phyloP scores from a whole-genome alignment of 2,329 filamentous ascomycete species.

The Chrysosporium queenslandicum region DNA sequence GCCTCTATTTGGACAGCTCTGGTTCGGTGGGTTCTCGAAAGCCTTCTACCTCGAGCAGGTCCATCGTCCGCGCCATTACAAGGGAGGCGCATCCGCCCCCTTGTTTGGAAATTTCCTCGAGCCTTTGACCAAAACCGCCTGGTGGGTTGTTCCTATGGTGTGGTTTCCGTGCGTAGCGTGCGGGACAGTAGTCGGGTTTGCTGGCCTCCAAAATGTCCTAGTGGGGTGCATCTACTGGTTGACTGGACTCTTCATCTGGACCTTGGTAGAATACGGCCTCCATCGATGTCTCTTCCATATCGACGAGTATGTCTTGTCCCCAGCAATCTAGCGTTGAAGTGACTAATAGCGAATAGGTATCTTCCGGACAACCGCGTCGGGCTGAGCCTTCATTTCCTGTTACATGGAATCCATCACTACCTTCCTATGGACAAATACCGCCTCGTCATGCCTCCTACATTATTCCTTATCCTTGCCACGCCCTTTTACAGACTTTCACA shows the following conservation, averaged over 20 bases:
- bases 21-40: constrained; percentile 78
- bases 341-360: constrained; percentile 45
- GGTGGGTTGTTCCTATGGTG: constrained; percentile 75
- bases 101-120: constrained; percentile 98
- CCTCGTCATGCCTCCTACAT: constrained; percentile 88
- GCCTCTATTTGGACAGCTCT: constrained; percentile 80
- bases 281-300: constrained; percentile 92
- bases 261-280: constrained; percentile 75
- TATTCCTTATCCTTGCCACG: constrained; percentile 71
- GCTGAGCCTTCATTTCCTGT: constrained; percentile 78
- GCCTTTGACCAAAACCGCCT: constrained; percentile 87
- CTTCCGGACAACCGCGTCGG: constrained; percentile 86
- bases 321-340: not conserved
- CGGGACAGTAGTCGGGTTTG: constrained; percentile 55
- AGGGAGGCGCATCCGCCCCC: constrained; percentile 80
- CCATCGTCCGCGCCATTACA: constrained; percentile 91
- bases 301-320: constrained; percentile 57
- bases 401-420: constrained; percentile 96
- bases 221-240: constrained; percentile 53
- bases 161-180: constrained; percentile 78
- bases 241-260: constrained; percentile 71
- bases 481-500: constrained; percentile 94
- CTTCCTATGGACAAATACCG: constrained; percentile 98
- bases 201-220: constrained; percentile 47
- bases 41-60: constrained; percentile 97